phyloP scores from a whole-genome alignment of 1,284 basidiomycete species.

The Marasmius tenuissimus region DNA sequence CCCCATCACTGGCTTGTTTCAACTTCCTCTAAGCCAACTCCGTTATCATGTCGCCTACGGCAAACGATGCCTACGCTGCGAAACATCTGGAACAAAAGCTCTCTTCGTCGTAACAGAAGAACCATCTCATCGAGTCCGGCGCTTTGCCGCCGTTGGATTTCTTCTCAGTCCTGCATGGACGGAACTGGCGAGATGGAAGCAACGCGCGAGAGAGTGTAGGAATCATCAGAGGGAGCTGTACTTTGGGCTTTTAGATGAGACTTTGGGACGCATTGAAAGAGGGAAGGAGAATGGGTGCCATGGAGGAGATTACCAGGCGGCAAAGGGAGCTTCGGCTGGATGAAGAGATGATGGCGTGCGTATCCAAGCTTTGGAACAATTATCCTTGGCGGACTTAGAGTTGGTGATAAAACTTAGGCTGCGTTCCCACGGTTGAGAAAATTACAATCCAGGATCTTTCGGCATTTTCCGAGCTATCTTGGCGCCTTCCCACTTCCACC shows the following conservation, averaged over 20 bases:
- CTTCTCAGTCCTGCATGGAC: constrained; percentile 30
- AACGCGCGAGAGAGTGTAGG: constrained; percentile 19
- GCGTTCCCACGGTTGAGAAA: too few relatives aligned
- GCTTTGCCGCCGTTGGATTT: constrained; percentile 32
- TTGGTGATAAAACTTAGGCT: too few relatives aligned
- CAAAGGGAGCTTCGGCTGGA: constrained; percentile 8
- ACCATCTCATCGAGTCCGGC: constrained; percentile 27
- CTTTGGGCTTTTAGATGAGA: constrained; percentile 10
- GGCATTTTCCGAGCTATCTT: too few relatives aligned
- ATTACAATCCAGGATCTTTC: too few relatives aligned
- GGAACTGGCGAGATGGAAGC: constrained; percentile 35
- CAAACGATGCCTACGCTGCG: constrained; percentile 26
- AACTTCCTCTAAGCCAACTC: constrained; percentile 28
- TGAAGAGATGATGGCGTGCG: constrained; percentile 10
- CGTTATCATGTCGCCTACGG: constrained; percentile 29
- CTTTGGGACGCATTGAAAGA: constrained; percentile 3
- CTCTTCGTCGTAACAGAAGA: constrained; percentile 28
- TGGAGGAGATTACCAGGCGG: constrained; percentile 10
- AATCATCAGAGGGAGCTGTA: constrained; percentile 18
- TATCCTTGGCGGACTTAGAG: too few relatives aligned
- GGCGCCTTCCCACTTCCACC: too few relatives aligned
- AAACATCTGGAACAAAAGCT: constrained; percentile 19
- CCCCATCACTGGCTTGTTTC: too few relatives aligned
- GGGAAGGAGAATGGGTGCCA: constrained; percentile 12
- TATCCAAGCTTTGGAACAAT: background rate